These are phyloP conservation scores for Haberlea rhodopensis DNA, from an alignment of 257 asterid genomes.

Conservation along the genomic window DNA sequence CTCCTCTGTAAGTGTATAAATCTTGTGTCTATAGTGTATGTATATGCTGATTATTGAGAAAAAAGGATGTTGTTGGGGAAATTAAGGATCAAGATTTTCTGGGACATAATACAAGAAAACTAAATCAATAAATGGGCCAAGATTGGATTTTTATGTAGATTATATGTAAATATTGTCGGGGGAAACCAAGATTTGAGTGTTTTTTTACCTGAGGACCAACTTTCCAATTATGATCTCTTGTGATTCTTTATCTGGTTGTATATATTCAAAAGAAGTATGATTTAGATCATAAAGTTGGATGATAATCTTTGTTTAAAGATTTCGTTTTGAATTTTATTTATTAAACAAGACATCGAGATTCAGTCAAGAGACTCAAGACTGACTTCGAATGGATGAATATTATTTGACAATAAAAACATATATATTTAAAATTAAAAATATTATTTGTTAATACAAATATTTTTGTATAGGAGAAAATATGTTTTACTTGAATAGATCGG, in stretches of 20 bases:
- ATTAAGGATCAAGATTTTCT: not conserved
- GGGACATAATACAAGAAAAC: not conserved
- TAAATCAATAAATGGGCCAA: not conserved
- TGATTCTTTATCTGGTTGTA: not conserved
- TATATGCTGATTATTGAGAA: not conserved
- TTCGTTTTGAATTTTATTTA: not conserved
- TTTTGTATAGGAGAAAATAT: too few species aligned
- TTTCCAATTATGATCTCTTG: not conserved
- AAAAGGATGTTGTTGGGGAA: not conserved
- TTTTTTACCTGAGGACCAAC: not conserved
- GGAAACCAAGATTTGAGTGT: not conserved
- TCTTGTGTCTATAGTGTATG: conserved; percentile 6
- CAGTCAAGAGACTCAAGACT: too few species aligned
- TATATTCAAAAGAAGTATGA: not conserved
- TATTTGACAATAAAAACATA: too few species aligned
- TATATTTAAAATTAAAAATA: too few species aligned
- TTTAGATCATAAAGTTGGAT: not conserved
- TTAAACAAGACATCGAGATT: not conserved
- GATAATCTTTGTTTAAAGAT: not conserved
- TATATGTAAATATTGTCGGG: not conserved
- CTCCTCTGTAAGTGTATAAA: conserved; percentile 64
- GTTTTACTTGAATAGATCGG: too few species aligned
- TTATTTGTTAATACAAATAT: too few species aligned
- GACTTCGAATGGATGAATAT: too few species aligned
- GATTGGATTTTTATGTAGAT: not conserved